Evolutionary conservation across 2,329 filamentous ascomycete species (phyloP), one percentile per base, ranked within the genome.

Genomic region (Coniochaeta prunicola): DNA sequence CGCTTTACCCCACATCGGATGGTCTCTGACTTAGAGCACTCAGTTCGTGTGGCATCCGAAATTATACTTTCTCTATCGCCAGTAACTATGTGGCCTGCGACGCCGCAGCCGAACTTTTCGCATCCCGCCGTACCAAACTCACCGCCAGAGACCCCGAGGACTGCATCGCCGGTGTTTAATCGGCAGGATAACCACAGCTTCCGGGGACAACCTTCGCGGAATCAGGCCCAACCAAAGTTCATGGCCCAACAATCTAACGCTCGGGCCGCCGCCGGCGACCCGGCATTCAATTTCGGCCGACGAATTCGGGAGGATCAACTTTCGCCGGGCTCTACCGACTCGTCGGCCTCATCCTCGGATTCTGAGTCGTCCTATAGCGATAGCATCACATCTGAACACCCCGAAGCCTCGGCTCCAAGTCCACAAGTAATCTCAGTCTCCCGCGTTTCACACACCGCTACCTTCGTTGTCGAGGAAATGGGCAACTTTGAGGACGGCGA

Each of bases 401-500:
- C 62, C 28, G 56, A 57, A 9, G 50, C 60, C 48, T 59, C 61
- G 59, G 60, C 63, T 40, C 33, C 59, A 19, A 56, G 30, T 36
- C 53, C 53, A 34, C 30, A 15, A 8, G 12, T n/a, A 8, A 34
- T n/a, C 53, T 2, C 45, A 17, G 24, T 50, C 53, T 34, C 53
- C 53, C 45, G 45, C 26, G n/a, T 50, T 15, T 2, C 45, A 5
- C 45, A 50, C 45, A 61, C 65, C 21, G 58, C 62, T 13, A 62
- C 66, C 36, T 73, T 81, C 38, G 66, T 70, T 12, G 70, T 82
- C 31, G 79, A 81, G 60, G 79, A 76, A 57, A 60, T 76, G 26
- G 71, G 66, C 64, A 73, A 80, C 61, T 73, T 79, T 58, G 77
- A 76, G 57, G 77, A 79, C 59, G 75, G 73, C 63, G 77, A 76